phyloP scores from a whole-genome alignment of 345 rosid genomes.

The Eucalyptus melliodora region DNA sequence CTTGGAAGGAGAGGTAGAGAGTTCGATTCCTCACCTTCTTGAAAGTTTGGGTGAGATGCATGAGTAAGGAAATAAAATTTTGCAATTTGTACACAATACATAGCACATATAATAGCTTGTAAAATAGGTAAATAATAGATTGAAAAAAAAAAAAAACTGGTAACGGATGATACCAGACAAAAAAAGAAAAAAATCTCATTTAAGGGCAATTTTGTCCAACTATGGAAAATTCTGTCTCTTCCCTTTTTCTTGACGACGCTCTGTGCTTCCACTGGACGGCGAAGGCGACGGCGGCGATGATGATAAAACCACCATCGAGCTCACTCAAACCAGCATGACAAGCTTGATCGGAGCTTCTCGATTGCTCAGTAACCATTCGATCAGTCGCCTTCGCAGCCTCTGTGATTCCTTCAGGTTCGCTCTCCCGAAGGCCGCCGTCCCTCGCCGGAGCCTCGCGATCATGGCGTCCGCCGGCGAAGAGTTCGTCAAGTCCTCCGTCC shows the following conservation, averaged over 20 bases:
- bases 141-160: no score
- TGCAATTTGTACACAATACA: accelerated
- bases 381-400: background rate
- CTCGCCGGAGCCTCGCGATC: constrained; percentile 1
- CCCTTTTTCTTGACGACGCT: background rate
- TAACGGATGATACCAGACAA: no score
- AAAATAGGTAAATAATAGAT: no score
- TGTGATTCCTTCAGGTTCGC: background rate
- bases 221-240: background rate
- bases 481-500: constrained; percentile 57
- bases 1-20: accelerated
- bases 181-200: background rate
- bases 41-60: accelerated
- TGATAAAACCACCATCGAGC: background rate
- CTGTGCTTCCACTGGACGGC: background rate
- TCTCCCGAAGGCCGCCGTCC: background rate
- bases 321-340: background rate
- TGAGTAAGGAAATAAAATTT: no score
- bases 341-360: constrained; percentile 1
- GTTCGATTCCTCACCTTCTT: accelerated
- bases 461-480: constrained; percentile 50
- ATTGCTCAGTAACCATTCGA: background rate
- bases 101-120: no score
- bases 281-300: background rate
- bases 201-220: background rate